phyloP scores from a whole-genome alignment of 1,284 basidiomycete species.

The Puccinia novopanici region DNA sequence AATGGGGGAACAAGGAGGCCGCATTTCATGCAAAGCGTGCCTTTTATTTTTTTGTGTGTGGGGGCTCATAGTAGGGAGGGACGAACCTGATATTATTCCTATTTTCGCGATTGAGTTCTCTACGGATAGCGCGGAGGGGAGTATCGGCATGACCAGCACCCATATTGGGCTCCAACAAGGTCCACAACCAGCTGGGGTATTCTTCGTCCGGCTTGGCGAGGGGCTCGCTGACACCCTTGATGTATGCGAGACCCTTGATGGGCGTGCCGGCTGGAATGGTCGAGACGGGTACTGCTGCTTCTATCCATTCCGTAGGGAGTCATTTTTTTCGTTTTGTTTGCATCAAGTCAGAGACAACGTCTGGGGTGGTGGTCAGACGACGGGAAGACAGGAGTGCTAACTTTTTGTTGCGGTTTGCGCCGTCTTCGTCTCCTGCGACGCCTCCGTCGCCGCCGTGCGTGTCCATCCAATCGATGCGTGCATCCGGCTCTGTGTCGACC shows the following conservation, averaged over 20 bases:
- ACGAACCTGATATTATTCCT: conserved; percentile 42
- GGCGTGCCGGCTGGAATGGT: conserved; percentile 55
- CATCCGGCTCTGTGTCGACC: too few relatives aligned
- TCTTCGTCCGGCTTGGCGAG: conserved; percentile 57
- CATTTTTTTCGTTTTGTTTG: not conserved
- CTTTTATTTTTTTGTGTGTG: too few relatives aligned
- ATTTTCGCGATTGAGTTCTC: conserved; percentile 40
- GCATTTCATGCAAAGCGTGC: too few relatives aligned
- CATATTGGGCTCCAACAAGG: conserved; percentile 55
- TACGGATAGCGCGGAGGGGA: conserved; percentile 23
- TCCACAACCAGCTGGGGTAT: conserved; percentile 59
- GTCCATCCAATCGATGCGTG: too few relatives aligned
- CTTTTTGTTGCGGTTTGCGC: too few relatives aligned
- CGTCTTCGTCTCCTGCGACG: too few relatives aligned
- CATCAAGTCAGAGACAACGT: too few relatives aligned
- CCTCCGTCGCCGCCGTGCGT: too few relatives aligned
- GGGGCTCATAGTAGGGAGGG: too few relatives aligned
- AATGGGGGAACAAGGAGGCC: not conserved
- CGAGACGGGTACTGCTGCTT: conserved; percentile 29
- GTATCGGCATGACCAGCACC: conserved; percentile 32
- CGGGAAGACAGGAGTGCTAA: too few relatives aligned
- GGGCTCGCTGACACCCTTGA: conserved; percentile 58
- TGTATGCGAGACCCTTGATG: conserved; percentile 57
- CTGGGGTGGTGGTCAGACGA: not conserved
- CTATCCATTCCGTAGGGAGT: not conserved